Percentiles rank a stretch among this genome's conserved stretches.
phyloP scores from a whole-genome alignment of 2,329 filamentous ascomycete species.

The Sarocladium oryzae region DNA sequence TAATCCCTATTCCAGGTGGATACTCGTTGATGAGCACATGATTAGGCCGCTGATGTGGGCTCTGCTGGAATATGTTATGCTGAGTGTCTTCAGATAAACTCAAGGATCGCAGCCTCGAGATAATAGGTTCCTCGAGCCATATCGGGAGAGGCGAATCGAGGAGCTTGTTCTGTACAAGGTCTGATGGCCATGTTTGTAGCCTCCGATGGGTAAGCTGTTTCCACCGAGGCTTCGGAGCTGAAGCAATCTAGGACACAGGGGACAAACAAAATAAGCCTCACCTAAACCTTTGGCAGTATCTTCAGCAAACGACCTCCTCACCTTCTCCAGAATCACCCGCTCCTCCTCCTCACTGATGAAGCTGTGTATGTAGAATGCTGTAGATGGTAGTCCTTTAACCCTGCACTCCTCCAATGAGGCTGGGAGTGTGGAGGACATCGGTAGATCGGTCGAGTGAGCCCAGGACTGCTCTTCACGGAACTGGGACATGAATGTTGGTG shows the following conservation, averaged over 20 bases:
- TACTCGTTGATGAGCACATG: conserved; percentile 96
- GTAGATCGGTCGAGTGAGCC: background rate
- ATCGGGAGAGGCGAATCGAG: conserved; percentile 65
- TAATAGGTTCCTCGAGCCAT: conserved; percentile 67
- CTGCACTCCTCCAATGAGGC: conserved; percentile 42
- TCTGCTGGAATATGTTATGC: conserved; percentile 47
- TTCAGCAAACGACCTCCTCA: conserved; percentile 23
- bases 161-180: conserved; percentile 71
- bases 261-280: conserved; percentile 6
- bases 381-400: conserved; percentile 50
- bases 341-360: conserved; percentile 79
- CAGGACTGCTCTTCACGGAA: too few relatives aligned
- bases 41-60: conserved; percentile 73
- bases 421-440: conserved; percentile 28
- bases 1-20: conserved; percentile 80
- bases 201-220: conserved; percentile 81
- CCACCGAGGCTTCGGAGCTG: conserved; percentile 72
- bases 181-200: conserved; percentile 84
- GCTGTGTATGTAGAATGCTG: conserved; percentile 78
- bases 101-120: conserved; percentile 53
- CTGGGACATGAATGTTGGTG: background rate
- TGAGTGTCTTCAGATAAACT: conserved; percentile 25
- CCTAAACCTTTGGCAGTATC: background rate
- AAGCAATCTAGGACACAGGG: conserved; percentile 40
- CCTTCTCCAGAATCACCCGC: conserved; percentile 62